phyloP scores from a whole-genome alignment of 768 basidiomycete genomes.

The Termitomyces sp. region DNA sequence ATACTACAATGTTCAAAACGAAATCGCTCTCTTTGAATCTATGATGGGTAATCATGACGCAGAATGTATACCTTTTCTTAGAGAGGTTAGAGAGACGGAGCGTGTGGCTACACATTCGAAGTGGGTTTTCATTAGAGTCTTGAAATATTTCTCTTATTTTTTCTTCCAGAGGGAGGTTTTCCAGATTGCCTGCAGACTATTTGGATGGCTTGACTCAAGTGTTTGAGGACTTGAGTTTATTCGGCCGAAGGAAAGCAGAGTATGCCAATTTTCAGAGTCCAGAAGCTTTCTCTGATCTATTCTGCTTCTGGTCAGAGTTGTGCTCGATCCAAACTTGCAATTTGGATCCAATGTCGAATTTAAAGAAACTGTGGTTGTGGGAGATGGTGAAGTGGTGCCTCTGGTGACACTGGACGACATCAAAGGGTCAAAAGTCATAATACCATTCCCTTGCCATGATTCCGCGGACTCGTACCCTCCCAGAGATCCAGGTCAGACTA shows the following conservation, averaged over 20 bases:
- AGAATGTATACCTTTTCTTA: background rate
- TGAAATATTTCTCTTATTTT: background rate
- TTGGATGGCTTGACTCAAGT: background rate
- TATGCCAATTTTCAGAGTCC: background rate
- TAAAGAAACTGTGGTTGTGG: background rate
- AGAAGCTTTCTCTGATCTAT: background rate
- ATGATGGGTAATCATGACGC: background rate
- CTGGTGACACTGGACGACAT: conserved; percentile 2
- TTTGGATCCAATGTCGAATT: background rate
- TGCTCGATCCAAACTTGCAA: background rate
- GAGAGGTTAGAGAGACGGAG: background rate
- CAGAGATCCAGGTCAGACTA: background rate
- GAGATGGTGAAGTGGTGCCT: conserved; percentile 1
- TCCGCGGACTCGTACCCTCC: background rate
- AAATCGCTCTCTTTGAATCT: background rate
- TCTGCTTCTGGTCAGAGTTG: background rate
- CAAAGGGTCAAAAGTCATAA: background rate
- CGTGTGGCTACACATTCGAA: background rate
- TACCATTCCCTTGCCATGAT: background rate
- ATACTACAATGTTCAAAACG: background rate
- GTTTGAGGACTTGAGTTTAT: conserved; percentile 1
- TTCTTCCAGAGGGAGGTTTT: background rate
- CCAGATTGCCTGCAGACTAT: background rate
- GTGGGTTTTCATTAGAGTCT: background rate
- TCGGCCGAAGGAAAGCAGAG: conserved; percentile 5